Conservation (phyloP, 1,284 basidiomycete genomes). For the Takashimella tepidaria region DNA sequence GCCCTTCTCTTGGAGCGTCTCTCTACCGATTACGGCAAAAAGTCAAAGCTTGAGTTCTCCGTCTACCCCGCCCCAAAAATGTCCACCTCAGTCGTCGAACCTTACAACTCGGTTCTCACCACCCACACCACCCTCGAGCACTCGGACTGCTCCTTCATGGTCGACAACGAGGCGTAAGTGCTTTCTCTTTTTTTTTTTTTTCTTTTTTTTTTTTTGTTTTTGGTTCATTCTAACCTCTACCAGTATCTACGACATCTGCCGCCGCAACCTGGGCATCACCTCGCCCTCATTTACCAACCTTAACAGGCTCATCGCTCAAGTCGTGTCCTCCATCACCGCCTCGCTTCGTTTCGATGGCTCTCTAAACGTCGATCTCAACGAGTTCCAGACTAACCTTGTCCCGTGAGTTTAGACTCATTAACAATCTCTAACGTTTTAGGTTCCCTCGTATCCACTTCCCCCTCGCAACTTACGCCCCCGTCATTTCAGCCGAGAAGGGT, state of each 20-base stretch:
- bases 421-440: constrained; percentile 46
- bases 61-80: constrained; percentile 94
- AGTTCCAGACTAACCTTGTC: constrained; percentile 98
- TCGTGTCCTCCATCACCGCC: constrained; percentile 95
- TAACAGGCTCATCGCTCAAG: constrained; percentile 94
- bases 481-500: constrained; percentile 67
- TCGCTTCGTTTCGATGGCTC: constrained; percentile 97
- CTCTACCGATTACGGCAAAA: constrained; percentile 97
- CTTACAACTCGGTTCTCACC: constrained; percentile 98
- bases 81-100: constrained; percentile 96
- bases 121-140: constrained; percentile 99
- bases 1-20: constrained; percentile 93
- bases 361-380: constrained; percentile 94
- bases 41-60: constrained; percentile 98
- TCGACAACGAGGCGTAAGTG: constrained; percentile 82
- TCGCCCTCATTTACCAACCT: constrained; percentile 91
- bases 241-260: constrained; percentile 96
- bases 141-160: constrained; percentile 99
- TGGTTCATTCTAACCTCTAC: constrained; percentile 6
- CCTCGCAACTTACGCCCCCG: constrained; percentile 89
- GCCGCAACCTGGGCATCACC: constrained; percentile 81
- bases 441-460: constrained; percentile 99
- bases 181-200: no score
- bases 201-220: not conserved
- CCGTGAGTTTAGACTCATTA: constrained; percentile 58